Base-by-base conservation (phyloP, 805 yeast species). In the Torulaspora quercuum region DNA sequence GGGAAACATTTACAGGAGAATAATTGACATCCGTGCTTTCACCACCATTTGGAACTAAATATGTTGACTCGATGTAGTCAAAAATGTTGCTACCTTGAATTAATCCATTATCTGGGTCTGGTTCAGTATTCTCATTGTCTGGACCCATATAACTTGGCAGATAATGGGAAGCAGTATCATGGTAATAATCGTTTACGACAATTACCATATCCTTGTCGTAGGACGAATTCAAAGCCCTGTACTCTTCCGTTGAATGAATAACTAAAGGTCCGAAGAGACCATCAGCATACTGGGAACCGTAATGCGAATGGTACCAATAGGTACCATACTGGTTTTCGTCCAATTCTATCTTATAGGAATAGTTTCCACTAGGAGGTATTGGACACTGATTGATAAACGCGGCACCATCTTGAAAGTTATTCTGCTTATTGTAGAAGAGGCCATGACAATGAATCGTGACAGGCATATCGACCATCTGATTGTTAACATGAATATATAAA, bases 301-400 rank as follows among this genome's bases (percentile, higher is more conserved):
- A 65, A 41, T 75, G 80, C 2, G 78, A 67, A 46, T 75, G 81
- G 52, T 74, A 75, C 80, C 80, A 75, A 37, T 64, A 69, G 0
- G 77, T 70, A 0, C 81, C 81, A 38, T 63, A 60, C 38, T 71
- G 75, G 3, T 45, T 42, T 9, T 55, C 53, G 28, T 57, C 61
- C 6, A 64, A 45, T 15, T 60, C 63, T 43, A 74, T 73, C 24
- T 54, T 50, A 47, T 75, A 72, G 2, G 64, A 58, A 51, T 65
- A 73, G 4, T 55, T 38, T 1, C 52, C 56, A 1, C 72, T 72
- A 7, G 70, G 65, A 7, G 57, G 55, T 18, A 75, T 70, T 2
- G 73, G 71, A 35, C 74, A 67, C 44, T 75, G 79, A 6, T 76
- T 69, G 23, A 73, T 59, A 2, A 69, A 73, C 0, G 70, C 59